phyloP scores from a whole-genome alignment of 495 filamentous ascomycete genomes.

The Cercophora samala region DNA sequence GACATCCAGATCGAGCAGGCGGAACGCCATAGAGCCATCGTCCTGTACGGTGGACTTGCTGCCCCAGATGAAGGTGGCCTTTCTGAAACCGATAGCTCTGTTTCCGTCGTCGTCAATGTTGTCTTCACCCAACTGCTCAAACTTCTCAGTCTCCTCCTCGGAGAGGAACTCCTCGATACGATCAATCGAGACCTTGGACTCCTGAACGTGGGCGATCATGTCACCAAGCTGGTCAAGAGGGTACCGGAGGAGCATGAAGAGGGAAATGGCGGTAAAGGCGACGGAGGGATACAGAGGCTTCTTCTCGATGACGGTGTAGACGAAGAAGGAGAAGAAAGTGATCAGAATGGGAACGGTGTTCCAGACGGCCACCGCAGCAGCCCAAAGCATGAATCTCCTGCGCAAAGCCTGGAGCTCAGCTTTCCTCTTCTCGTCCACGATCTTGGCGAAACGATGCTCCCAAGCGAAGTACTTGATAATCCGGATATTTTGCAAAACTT shows the following conservation, averaged over 20 bases:
- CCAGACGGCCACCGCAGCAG: conserved; percentile 88
- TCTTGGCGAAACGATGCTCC: conserved; percentile 85
- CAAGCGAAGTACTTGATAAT: conserved; percentile 99
- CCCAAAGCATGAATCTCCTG: conserved; percentile 84
- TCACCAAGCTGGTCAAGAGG: conserved; percentile 96
- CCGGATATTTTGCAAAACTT: conserved; percentile 94
- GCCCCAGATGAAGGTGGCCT: conserved; percentile 88
- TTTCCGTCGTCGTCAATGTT: conserved; percentile 58
- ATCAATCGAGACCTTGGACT: conserved; percentile 94
- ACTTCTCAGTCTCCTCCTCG: conserved; percentile 96
- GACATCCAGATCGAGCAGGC: conserved; percentile 74
- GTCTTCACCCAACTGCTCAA: conserved; percentile 70
- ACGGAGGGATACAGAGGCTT: conserved; percentile 88
- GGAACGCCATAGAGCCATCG: conserved; percentile 67
- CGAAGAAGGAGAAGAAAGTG: conserved; percentile 90
- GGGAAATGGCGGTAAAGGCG: conserved; percentile 92
- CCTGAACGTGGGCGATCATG: conserved; percentile 98
- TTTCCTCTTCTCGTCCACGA: conserved; percentile 82
- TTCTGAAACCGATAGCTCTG: conserved; percentile 74
- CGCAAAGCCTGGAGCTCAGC: conserved; percentile 76
- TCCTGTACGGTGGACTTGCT: conserved; percentile 57
- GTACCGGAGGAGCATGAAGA: conserved; percentile 92
- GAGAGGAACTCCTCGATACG: conserved; percentile 93
- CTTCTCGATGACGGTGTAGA: conserved; percentile 88
- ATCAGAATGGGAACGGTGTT: conserved; percentile 94